A percentile compares a stretch with the other conserved stretches of the same genome.
phyloP scores from a whole-genome alignment of 106 monocot species.

The Acanthochlamys bracteata region DNA sequence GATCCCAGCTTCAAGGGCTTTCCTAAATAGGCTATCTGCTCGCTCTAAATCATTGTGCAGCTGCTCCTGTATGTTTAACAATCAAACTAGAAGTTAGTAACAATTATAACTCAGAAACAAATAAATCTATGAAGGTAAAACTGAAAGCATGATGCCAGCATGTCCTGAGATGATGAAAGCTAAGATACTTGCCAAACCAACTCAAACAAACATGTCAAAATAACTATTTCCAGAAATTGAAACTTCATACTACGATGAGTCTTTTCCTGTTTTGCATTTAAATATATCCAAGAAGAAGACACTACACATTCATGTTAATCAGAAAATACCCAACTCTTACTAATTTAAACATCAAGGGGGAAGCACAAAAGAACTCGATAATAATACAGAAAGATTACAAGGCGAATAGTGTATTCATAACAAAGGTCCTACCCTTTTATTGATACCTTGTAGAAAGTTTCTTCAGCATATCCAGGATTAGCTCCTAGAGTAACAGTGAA shows the following conservation, averaged over 20 bases:
- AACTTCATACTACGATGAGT: no score
- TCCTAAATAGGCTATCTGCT: constrained; percentile 51
- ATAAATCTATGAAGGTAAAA: not conserved
- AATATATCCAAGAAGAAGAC: no score
- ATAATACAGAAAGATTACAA: no score
- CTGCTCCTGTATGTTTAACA: constrained; percentile 40
- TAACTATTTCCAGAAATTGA: no score
- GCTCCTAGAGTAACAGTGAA: constrained; percentile 86
- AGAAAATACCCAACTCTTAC: no score
- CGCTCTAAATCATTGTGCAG: constrained; percentile 47
- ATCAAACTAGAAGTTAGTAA: not conserved
- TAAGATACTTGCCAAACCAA: not conserved
- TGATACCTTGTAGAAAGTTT: constrained; percentile 69
- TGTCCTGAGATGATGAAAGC: not conserved
- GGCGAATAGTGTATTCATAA: not conserved
- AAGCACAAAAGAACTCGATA: no score
- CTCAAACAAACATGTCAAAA: no score
- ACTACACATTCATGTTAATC: no score
- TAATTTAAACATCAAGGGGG: no score
- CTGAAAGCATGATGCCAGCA: not conserved
- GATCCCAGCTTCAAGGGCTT: constrained; percentile 59
- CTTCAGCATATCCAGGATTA: constrained; percentile 70
- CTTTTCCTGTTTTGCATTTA: no score
- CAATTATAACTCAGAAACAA: not conserved
- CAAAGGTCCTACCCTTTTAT: not conserved